Evolutionary conservation across 2,329 filamentous ascomycete genomes (phyloP).

Genomic region (Lachnellula suecica): DNA sequence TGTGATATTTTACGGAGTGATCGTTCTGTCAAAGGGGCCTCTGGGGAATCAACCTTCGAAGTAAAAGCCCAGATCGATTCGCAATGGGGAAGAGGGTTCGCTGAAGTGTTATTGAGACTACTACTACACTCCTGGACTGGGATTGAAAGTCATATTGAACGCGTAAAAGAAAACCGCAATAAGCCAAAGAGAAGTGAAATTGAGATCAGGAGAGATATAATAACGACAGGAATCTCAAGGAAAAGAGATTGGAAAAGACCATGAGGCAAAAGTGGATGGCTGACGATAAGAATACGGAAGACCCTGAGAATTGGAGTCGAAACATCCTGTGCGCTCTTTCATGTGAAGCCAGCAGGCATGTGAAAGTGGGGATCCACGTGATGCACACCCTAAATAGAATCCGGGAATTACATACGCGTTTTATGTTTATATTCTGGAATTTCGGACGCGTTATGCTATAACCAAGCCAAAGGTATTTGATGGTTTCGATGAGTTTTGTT

Average conservation of each 20-base stretch:
- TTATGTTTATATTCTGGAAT: too few relatives aligned
- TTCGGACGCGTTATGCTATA: too few relatives aligned
- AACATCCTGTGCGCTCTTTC: background rate
- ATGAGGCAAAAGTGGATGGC: background rate
- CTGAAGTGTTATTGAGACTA: background rate
- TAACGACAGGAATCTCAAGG: background rate
- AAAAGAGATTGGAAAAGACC: background rate
- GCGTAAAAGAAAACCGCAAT: background rate
- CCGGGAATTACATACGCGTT: too few relatives aligned
- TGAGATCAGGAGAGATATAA: background rate
- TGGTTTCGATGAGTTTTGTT: too few relatives aligned
- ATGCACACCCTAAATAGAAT: too few relatives aligned
- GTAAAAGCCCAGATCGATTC: too few relatives aligned
- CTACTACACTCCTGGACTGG: background rate
- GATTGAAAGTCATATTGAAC: background rate
- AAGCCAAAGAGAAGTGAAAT: background rate
- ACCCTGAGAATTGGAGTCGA: background rate
- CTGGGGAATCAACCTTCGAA: too few relatives aligned
- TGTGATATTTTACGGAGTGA: too few relatives aligned
- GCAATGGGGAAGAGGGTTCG: background rate
- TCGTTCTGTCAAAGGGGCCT: too few relatives aligned
- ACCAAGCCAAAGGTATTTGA: too few relatives aligned
- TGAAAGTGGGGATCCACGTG: constrained; percentile 1
- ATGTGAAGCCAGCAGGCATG: background rate
- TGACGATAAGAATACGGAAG: background rate